Evolutionary conservation across 495 filamentous ascomycete genomes (phyloP), one percentile per base, ranked within the genome.

Genomic region (Neurospora terricola): DNA sequence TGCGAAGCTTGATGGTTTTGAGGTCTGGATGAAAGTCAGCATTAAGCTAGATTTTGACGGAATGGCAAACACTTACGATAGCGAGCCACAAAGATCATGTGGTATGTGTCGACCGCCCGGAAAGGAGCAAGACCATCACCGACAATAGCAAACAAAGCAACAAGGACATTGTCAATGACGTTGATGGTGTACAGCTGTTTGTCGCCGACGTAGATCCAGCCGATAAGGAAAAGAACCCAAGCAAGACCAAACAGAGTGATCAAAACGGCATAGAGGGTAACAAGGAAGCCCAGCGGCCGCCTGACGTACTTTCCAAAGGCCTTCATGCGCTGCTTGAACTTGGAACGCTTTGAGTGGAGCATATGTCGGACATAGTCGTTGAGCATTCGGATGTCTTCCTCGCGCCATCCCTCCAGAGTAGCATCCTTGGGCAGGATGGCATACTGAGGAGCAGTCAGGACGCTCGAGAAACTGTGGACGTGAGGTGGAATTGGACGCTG

Each of bases 161-260:
- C 92, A 27, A 95, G 84, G 34, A 93, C 82, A 76, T 90, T 89
- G 83, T 95, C 92, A 76, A 94, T 93, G 70, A 93, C 80, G 71
- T 93, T 89, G 78, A 94, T 89, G 73, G 88, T 80, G 75, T 94
- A 92, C 2, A 86, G 77, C 80, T 93, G 89, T 73, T 84, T 83
- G 36, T 88, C 88, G 38, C 90, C 91, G n/a, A 93, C 90, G 73
- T 93, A 92, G 77, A 94, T 93, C 92, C 92, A 94, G 54, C 91
- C 92, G 76, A 95, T 95, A 68, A 95, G 81, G 82, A 93, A 94
- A 39, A 95, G 86, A 0, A 95, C 92, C 92, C 92, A 95, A 2
- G 90, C 91, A 68, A 92, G 85, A 74, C 92, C 92, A 72, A 94
- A 95, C 8, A 93, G 83, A 0, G 92, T 95, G 73, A 95, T 93